phyloP scores from a whole-genome alignment of 2,329 filamentous ascomycete genomes.

The Penicillium sp. region DNA sequence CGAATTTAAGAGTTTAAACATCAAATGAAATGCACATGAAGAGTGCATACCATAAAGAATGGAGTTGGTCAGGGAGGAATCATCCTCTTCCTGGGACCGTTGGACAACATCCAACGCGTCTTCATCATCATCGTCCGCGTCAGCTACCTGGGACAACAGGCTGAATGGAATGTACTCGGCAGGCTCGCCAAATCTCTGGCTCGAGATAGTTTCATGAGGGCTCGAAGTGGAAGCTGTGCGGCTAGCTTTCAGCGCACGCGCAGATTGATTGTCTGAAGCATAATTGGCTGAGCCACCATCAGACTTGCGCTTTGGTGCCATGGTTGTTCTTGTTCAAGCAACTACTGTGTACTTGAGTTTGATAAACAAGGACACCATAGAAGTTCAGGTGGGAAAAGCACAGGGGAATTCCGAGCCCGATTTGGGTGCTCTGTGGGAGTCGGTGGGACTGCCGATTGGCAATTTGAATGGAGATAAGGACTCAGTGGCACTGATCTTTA shows the following conservation, averaged over 20 bases:
- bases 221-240: background rate
- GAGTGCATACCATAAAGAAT: constrained; percentile 40
- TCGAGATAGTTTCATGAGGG: constrained; percentile 1
- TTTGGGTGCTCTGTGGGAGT: too few species aligned
- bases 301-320: constrained; percentile 5
- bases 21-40: background rate
- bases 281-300: background rate
- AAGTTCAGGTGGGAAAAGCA: background rate
- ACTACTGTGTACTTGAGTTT: background rate
- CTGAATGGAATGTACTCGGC: constrained; percentile 32
- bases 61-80: constrained; percentile 33
- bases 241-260: background rate
- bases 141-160: constrained; percentile 29
- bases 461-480: background rate
- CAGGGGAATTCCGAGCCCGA: background rate
- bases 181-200: constrained; percentile 30
- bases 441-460: too few species aligned
- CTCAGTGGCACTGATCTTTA: background rate
- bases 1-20: background rate
- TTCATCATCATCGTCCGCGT: constrained; percentile 38
- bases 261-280: background rate
- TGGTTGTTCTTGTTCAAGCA: background rate
- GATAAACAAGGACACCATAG: too few species aligned
- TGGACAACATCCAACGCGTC: constrained; percentile 33
- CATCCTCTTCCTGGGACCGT: constrained; percentile 35